A percentile compares a stretch with the other conserved stretches of the same genome.
Evolutionary conservation across 306 rosid genomes (phyloP).

Genomic region (Gillenia trifoliata): DNA sequence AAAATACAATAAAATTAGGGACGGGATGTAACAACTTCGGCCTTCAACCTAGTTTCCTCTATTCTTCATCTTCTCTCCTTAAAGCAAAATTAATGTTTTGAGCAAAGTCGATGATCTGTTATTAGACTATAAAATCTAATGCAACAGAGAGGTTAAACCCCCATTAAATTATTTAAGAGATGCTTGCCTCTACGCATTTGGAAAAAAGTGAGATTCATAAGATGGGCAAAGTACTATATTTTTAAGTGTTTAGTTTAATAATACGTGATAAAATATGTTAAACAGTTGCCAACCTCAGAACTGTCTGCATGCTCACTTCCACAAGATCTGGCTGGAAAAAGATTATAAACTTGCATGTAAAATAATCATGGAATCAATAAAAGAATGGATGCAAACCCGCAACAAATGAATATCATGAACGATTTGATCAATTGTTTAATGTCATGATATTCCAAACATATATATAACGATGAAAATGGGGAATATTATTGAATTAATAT

Average conservation of each 20-base stretch:
- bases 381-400: neutral
- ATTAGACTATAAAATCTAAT: neutral
- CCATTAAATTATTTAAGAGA: neutral
- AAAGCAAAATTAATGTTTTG: neutral
- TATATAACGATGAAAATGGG: neutral
- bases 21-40: too few species aligned
- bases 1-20: too few species aligned
- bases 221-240: neutral
- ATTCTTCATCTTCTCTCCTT: neutral
- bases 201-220: neutral
- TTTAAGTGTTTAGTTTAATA: neutral
- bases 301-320: neutral
- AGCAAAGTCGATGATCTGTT: neutral
- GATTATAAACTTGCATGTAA: neutral
- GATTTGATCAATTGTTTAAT: conserved; percentile 3
- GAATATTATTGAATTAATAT: neutral
- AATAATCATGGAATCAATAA: neutral
- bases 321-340: neutral
- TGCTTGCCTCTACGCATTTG: neutral
- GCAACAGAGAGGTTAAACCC: neutral
- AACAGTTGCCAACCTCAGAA: neutral
- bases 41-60: neutral
- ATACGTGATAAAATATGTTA: neutral
- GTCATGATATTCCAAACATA: neutral
- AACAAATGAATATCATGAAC: conserved; percentile 2